These are phyloP conservation scores for Haplosporangium sp. DNA, from an alignment of 371 early-diverging fungal genomes.

Conservation along the genomic window DNA sequence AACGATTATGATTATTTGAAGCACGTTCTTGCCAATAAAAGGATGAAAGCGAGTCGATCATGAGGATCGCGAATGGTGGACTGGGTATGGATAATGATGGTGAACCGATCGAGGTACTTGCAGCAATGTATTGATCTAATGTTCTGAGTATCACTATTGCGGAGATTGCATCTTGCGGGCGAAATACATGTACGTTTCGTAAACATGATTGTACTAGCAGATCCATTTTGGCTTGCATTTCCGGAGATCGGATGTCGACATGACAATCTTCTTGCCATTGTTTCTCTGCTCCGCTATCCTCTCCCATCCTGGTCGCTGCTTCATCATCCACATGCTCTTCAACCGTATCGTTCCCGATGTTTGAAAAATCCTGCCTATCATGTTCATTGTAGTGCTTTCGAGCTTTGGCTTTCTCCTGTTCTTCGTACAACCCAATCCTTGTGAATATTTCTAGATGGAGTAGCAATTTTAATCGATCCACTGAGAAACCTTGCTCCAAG, in stretches of 20 bases:
- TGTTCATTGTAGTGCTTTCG: background rate
- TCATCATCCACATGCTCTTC: background rate
- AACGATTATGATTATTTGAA: constrained; percentile 12
- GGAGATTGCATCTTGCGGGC: constrained; percentile 37
- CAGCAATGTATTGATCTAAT: constrained; percentile 29
- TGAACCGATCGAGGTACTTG: background rate
- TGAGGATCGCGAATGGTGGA: constrained; percentile 28
- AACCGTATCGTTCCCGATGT: background rate
- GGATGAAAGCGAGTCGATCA: constrained; percentile 43
- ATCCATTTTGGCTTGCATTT: constrained; percentile 26
- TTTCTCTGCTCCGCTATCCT: background rate
- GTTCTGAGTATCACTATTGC: constrained; percentile 37
- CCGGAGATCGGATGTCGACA: constrained; percentile 14
- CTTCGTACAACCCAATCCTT: background rate
- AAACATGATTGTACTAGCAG: constrained; percentile 31
- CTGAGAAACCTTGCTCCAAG: constrained; percentile 41
- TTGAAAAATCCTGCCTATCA: background rate
- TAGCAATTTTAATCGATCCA: constrained; percentile 9
- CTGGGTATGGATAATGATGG: background rate
- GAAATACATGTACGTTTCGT: constrained; percentile 39
- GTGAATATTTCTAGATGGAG: constrained; percentile 19
- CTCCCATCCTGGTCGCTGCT: background rate
- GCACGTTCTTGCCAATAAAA: constrained; percentile 51
- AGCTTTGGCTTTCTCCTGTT: background rate
- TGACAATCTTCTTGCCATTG: background rate